Percentiles rank a stretch among this genome's conserved stretches.
Conservation (phyloP, 225 moss, liverwort and hornwort genomes). For the Takakia lepidozioides region DNA sequence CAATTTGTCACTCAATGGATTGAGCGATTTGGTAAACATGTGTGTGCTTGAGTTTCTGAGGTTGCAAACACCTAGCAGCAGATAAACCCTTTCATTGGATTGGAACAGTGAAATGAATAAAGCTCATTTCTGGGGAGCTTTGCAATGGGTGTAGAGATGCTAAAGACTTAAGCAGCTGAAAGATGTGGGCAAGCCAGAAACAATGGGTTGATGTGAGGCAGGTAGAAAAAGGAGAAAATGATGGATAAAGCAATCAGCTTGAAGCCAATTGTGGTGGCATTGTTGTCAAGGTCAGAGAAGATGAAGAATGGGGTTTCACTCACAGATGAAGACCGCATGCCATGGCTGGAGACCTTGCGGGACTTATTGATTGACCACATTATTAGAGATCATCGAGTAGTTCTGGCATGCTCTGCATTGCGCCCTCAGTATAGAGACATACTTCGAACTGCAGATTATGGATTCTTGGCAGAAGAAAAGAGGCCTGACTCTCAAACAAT, state of each 20-base stretch:
- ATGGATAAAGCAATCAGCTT: too few species aligned
- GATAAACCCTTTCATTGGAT: too few species aligned
- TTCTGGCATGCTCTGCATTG: conserved; percentile 89
- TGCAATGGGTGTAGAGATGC: background rate
- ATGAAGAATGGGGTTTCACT: conserved; percentile 66
- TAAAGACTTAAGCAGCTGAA: background rate
- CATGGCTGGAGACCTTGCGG: conserved; percentile 68
- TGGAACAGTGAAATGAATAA: too few species aligned
- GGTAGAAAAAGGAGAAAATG: too few species aligned
- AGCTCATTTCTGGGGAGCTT: background rate
- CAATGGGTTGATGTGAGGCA: too few species aligned
- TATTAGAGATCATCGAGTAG: conserved; percentile 30
- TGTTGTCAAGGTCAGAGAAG: conserved; percentile 44
- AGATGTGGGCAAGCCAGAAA: background rate
- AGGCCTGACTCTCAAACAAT: too few species aligned
- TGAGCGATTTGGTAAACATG: too few species aligned
- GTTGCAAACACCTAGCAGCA: too few species aligned
- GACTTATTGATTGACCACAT: conserved; percentile 37
- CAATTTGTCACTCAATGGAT: too few species aligned
- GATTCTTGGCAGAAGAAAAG: conserved; percentile 6
- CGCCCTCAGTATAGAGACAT: conserved; percentile 51
- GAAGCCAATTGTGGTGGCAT: conserved; percentile 52
- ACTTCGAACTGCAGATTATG: conserved; percentile 50
- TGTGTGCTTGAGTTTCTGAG: too few species aligned
- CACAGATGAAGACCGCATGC: conserved; percentile 64